Percentiles rank a stretch among this genome's conserved stretches.
Evolutionary conservation across 352 stramenopile genomes (phyloP).

Genomic region (Thalassiosira hispida): DNA sequence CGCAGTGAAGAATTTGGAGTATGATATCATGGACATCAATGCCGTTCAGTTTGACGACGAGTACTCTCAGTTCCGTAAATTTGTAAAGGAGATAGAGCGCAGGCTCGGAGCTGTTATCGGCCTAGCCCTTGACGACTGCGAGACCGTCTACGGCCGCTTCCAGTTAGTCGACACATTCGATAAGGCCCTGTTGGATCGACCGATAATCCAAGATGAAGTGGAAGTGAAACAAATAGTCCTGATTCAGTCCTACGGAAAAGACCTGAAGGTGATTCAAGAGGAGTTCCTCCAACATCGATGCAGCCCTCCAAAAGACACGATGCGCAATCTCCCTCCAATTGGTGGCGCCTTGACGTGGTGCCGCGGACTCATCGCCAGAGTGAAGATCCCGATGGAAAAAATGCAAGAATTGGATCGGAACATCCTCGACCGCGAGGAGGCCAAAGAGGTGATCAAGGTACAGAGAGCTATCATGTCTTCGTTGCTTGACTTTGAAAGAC

Average conservation of each 20-base stretch:
- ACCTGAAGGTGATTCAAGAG: slow-evolving; percentile 97
- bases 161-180: slow-evolving; percentile 98
- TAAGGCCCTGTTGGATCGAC: slow-evolving; percentile 89
- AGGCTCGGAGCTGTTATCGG: slow-evolving; percentile 95
- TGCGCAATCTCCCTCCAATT: slow-evolving; percentile 95
- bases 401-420: slow-evolving; percentile 94
- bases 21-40: slow-evolving; percentile 98
- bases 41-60: slow-evolving; percentile 97
- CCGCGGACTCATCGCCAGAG: slow-evolving; percentile 93
- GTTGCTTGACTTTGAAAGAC: slow-evolving; percentile 96
- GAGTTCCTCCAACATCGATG: slow-evolving; percentile 94
- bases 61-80: slow-evolving; percentile 96
- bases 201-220: slow-evolving; percentile 96
- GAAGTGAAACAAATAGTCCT: slow-evolving; percentile 97
- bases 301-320: slow-evolving; percentile 88
- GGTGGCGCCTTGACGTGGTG: slow-evolving; percentile 95
- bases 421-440: slow-evolving; percentile 97
- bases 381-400: slow-evolving; percentile 97
- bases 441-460: slow-evolving; percentile 98
- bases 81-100: slow-evolving; percentile 98
- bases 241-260: slow-evolving; percentile 94
- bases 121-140: slow-evolving; percentile 96
- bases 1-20: slow-evolving; percentile 94
- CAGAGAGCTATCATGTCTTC: slow-evolving; percentile 95
- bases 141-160: slow-evolving; percentile 96